Evolutionary conservation across 768 basidiomycete species (phyloP).

Genomic region (Amanita exitialis): DNA sequence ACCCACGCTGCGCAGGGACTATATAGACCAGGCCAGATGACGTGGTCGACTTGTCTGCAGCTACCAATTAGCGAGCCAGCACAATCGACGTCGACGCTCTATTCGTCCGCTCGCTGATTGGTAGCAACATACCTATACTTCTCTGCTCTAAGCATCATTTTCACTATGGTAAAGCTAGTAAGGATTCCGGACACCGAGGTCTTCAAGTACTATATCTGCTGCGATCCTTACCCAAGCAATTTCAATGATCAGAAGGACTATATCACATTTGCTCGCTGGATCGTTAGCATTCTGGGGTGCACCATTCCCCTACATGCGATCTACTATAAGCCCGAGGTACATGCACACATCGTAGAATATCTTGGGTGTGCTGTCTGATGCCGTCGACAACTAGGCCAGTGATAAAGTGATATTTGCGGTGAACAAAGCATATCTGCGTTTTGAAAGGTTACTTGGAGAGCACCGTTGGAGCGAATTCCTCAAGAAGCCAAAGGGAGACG

Average conservation of each 20-base stretch:
- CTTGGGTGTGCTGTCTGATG: not conserved
- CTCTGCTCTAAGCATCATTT: not conserved
- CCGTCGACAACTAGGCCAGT: slow-evolving; percentile 20
- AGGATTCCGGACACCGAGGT: slow-evolving; percentile 35
- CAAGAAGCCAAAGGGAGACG: slow-evolving; percentile 25
- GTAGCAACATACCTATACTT: not conserved
- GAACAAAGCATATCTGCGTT: slow-evolving; percentile 23
- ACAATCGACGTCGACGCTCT: no score
- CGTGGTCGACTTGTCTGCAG: no score
- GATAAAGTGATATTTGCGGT: slow-evolving; percentile 43
- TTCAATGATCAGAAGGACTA: slow-evolving; percentile 31
- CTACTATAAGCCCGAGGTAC: slow-evolving; percentile 36
- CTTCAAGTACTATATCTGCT: slow-evolving; percentile 35
- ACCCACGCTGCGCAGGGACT: no score
- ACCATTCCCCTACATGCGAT: slow-evolving; percentile 28
- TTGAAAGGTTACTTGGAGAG: slow-evolving; percentile 34
- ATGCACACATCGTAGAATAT: not conserved
- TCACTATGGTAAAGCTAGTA: slow-evolving; percentile 26
- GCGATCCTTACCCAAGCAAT: slow-evolving; percentile 39
- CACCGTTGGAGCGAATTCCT: slow-evolving; percentile 41
- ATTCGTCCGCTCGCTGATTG: not conserved
- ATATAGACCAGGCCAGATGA: no score
- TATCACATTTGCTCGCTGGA: slow-evolving; percentile 33
- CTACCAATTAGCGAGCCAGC: no score
- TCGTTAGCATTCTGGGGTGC: slow-evolving; percentile 31